Percentiles rank a stretch among this genome's conserved stretches.
Conservation (phyloP, 2,329 filamentous ascomycete genomes). For the Penicillium sp. region DNA sequence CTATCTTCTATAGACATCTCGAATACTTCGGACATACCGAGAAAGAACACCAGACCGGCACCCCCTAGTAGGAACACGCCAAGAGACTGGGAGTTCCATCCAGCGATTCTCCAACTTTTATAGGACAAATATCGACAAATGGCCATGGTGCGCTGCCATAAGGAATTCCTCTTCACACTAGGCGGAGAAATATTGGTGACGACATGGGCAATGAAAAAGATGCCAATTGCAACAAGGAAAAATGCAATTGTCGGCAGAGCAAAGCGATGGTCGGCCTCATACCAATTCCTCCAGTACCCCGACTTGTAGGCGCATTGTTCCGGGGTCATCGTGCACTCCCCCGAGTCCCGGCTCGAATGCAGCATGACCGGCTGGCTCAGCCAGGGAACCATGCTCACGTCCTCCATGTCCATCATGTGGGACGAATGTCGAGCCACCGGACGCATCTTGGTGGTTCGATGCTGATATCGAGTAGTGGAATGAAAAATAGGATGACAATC, state of each 20-base stretch:
- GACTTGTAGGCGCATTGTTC: constrained; percentile 23
- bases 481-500: background rate
- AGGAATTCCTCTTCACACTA: constrained; percentile 11
- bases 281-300: constrained; percentile 33
- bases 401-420: constrained; percentile 8
- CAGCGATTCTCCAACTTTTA: constrained; percentile 19
- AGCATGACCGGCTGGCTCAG: constrained; percentile 23
- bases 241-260: constrained; percentile 49
- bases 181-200: constrained; percentile 3
- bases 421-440: background rate
- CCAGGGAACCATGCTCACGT: constrained; percentile 15
- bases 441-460: background rate
- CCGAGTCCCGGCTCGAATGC: constrained; percentile 19
- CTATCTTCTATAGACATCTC: background rate
- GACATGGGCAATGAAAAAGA: constrained; percentile 42
- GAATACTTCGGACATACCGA: constrained; percentile 5
- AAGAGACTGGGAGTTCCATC: constrained; percentile 41
- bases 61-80: constrained; percentile 40
- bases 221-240: constrained; percentile 43
- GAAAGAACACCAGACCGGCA: constrained; percentile 43
- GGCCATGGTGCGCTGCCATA: constrained; percentile 26
- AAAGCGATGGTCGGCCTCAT: constrained; percentile 49
- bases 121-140: constrained; percentile 33
- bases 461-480: background rate
- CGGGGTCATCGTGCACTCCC: constrained; percentile 20